Conservation (phyloP, 1,284 basidiomycete genomes). For the Hymenochaete sp. region DNA sequence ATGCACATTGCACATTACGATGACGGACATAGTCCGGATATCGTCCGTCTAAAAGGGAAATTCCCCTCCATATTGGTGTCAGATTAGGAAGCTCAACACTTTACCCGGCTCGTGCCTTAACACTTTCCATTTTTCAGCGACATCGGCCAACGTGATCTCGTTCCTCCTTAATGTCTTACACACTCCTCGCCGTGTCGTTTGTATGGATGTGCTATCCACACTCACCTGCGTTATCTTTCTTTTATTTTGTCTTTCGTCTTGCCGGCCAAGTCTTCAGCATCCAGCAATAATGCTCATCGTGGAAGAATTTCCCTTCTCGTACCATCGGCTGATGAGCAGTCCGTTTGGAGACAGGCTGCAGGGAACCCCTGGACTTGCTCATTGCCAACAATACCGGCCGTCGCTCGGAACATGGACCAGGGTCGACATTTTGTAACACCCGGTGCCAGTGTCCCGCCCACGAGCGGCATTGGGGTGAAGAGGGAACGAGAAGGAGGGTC, state of each 20-base stretch:
- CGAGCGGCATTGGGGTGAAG: constrained; percentile 35
- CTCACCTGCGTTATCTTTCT: no score
- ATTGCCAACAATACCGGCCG: neutral
- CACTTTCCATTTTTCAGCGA: constrained; percentile 13
- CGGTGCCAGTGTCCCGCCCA: constrained; percentile 18
- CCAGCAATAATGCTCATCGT: constrained; percentile 11
- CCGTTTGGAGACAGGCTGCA: no score
- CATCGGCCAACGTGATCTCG: constrained; percentile 3
- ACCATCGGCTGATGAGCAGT: constrained; percentile 11
- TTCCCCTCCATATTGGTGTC: no score
- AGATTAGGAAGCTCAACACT: no score
- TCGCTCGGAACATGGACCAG: neutral
- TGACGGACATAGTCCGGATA: no score
- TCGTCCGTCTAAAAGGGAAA: no score
- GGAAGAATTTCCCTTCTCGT: constrained; percentile 15
- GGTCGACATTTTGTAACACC: constrained; percentile 19
- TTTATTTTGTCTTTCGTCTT: no score
- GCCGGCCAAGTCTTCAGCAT: no score
- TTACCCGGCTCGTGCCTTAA: no score
- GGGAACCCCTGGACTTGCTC: no score
- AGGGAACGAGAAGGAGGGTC: constrained; percentile 43
- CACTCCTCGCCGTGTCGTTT: neutral
- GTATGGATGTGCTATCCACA: no score
- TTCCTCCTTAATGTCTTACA: constrained; percentile 5
- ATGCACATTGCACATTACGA: no score